Conservation (phyloP, 495 filamentous ascomycete species). For the Aspergillus saccharolyticus region DNA sequence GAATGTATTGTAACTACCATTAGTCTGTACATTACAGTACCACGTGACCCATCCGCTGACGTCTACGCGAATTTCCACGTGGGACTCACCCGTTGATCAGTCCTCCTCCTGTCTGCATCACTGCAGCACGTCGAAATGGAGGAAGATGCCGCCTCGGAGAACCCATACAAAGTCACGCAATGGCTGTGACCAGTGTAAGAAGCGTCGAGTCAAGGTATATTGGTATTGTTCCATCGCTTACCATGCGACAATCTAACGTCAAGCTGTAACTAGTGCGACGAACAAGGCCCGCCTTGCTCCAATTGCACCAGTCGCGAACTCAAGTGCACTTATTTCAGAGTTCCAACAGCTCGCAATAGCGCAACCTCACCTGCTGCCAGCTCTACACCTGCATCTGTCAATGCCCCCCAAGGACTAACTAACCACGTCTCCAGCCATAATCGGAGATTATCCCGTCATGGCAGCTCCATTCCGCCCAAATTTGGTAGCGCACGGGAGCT, state of each 20-base stretch:
- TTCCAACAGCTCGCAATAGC: conserved; percentile 15
- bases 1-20: too few species aligned
- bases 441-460: background rate
- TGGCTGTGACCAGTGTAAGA: conserved; percentile 56
- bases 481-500: conserved; percentile 28
- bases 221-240: too few species aligned
- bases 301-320: conserved; percentile 40
- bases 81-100: background rate
- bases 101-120: too few species aligned
- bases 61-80: too few species aligned
- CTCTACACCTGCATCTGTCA: background rate
- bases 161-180: conserved; percentile 54
- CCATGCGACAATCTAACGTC: too few species aligned
- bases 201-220: conserved; percentile 50
- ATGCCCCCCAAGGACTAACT: background rate
- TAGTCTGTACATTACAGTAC: too few species aligned
- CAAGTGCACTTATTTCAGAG: conserved; percentile 35
- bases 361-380: conserved; percentile 8
- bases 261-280: too few species aligned
- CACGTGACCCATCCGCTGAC: too few species aligned
- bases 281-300: conserved; percentile 41
- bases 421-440: background rate
- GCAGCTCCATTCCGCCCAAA: conserved; percentile 8
- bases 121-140: background rate
- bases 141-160: conserved; percentile 32